Evolutionary conservation across 2,329 filamentous ascomycete species (phyloP).

Genomic region (Exophiala bonariae): DNA sequence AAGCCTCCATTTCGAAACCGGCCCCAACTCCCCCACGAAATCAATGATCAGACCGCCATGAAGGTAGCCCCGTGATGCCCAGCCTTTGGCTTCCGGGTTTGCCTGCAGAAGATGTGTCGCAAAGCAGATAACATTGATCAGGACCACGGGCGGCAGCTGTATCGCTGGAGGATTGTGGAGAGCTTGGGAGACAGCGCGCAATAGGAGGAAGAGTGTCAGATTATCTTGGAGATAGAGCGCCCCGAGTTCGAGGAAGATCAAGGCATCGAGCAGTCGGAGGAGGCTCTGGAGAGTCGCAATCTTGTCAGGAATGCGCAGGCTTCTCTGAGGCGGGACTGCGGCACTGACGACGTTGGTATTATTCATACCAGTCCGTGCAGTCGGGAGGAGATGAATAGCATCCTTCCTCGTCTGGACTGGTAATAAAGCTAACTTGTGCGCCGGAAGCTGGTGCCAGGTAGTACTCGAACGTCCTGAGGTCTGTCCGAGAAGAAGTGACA

Average conservation of each 20-base stretch:
- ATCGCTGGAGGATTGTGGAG: slow-evolving; percentile 55
- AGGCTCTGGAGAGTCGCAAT: slow-evolving; percentile 55
- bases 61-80: slow-evolving; percentile 55
- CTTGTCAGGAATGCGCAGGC: slow-evolving; percentile 31
- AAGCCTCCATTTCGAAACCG: slow-evolving; percentile 54
- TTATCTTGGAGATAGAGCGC: slow-evolving; percentile 66
- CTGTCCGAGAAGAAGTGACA: too few relatives aligned
- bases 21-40: slow-evolving; percentile 63
- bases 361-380: slow-evolving; percentile 25
- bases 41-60: slow-evolving; percentile 65
- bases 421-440: too few relatives aligned
- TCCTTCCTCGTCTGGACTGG: too few relatives aligned
- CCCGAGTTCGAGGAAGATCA: slow-evolving; percentile 63
- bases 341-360: not conserved
- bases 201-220: slow-evolving; percentile 47
- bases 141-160: slow-evolving; percentile 53
- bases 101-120: slow-evolving; percentile 56
- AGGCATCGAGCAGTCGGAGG: slow-evolving; percentile 57
- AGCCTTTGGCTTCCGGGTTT: slow-evolving; percentile 50
- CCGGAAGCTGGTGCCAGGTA: too few relatives aligned
- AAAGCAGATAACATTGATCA: slow-evolving; percentile 57
- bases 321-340: slow-evolving; percentile 16
- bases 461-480: too few relatives aligned
- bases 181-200: slow-evolving; percentile 57
- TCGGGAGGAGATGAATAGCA: not conserved